Percentiles rank a stretch among this genome's conserved stretches.
Evolutionary conservation across 2,329 filamentous ascomycete genomes (phyloP).

Genomic region (Rhynchosporium graminicola): DNA sequence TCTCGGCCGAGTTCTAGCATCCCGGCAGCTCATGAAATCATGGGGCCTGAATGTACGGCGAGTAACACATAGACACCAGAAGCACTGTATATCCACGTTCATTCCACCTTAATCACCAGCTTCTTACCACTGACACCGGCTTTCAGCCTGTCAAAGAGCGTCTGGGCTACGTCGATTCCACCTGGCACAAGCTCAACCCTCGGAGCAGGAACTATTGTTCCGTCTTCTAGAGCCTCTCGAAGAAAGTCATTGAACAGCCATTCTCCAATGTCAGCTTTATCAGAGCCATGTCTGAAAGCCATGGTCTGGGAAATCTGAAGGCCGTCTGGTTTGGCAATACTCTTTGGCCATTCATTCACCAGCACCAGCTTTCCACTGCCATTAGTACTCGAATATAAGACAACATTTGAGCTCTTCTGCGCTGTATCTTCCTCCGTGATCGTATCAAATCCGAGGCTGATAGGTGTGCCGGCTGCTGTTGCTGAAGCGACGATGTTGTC

Average conservation of each 20-base stretch:
- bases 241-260: slow-evolving; percentile 30
- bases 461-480: slow-evolving; percentile 13
- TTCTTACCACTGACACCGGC: slow-evolving; percentile 30
- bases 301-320: slow-evolving; percentile 18
- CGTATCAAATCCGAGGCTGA: slow-evolving; percentile 22
- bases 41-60: no score
- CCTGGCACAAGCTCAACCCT: slow-evolving; percentile 26
- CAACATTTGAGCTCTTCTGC: slow-evolving; percentile 12
- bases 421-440: slow-evolving; percentile 16
- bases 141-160: slow-evolving; percentile 23
- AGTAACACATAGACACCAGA: no score
- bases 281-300: neutral
- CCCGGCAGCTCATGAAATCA: no score
- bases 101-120: slow-evolving; percentile 24
- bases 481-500: slow-evolving; percentile 19
- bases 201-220: slow-evolving; percentile 22
- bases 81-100: neutral
- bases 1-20: no score
- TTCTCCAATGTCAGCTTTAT: slow-evolving; percentile 19
- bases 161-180: slow-evolving; percentile 20
- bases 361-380: slow-evolving; percentile 20
- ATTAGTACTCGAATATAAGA: slow-evolving; percentile 12
- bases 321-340: slow-evolving; percentile 11
- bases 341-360: slow-evolving; percentile 11
- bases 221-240: slow-evolving; percentile 17